Evolutionary conservation across 345 rosid species (phyloP), one percentile per base, ranked within the genome.

Genomic region (Turnera subulata): DNA sequence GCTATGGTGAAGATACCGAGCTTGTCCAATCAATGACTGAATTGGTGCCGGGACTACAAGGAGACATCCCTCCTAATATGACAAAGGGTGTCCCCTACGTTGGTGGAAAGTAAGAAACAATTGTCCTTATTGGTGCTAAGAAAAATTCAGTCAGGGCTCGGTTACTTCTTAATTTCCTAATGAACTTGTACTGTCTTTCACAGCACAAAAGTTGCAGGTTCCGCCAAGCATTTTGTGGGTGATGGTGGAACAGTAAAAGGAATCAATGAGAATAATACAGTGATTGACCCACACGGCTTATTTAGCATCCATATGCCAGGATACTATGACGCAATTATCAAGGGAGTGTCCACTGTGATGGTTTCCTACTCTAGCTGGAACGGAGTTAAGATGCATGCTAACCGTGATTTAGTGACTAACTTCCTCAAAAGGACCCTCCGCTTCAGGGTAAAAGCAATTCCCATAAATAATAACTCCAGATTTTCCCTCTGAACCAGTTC

Each of bases 351-450:
- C 7, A 78, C 96, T 0, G 44, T 87, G 65, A 89, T 93, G 99
- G 77, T 82, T 57, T 89, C 97, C 16, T 89, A 93, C 74, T 89
- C 97, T 12, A 93, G 97, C 78, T 83, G 80, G 84, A 93, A 93
- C 51, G 96, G 91, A 47, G 47, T 77, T 50, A 93, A 93, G 63
- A 93, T 93, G 97, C 97, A 86, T 13, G 76, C 96, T 8, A 83
- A 93, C 51, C 72, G 55, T 5, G 73, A 66, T 0, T 66, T 89
- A 64, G 13, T 89, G 77, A 84, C 98, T 2, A 88, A 67, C 45
- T 81, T 81, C 57, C 97, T 93, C 53, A 93, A 93, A 69, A 59
- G 69, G 65, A 78, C 68, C 7, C 97, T 93, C 50, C 75, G 69
- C 5, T 93, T 93, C 80, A 71, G 76, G 86, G 97, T 92, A 62